phyloP scores from a whole-genome alignment of 2,329 filamentous ascomycete genomes.

The Beauveria asiatica region DNA sequence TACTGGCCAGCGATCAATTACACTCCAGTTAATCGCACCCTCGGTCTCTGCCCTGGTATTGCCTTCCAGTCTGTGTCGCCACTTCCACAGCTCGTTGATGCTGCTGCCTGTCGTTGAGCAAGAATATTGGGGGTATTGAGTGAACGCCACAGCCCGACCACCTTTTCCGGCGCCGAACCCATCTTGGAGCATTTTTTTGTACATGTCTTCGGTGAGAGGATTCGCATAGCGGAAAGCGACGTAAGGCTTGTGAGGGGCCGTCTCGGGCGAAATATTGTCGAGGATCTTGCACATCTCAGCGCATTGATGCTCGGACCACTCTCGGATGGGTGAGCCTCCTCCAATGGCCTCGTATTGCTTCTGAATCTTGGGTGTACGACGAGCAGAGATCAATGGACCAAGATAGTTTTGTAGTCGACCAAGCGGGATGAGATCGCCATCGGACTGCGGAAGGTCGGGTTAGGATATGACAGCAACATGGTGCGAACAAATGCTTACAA shows the following conservation, averaged over 20 bases:
- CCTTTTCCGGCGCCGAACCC: conserved; percentile 85
- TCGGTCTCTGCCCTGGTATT: conserved; percentile 49
- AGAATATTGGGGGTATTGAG: conserved; percentile 96
- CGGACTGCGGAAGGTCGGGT: conserved; percentile 49
- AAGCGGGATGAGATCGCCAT: conserved; percentile 91
- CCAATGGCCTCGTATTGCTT: conserved; percentile 94
- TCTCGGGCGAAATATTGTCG: conserved; percentile 83
- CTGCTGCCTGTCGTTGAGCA: conserved; percentile 96
- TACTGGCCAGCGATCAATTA: conserved; percentile 96
- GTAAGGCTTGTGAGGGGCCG: conserved; percentile 93
- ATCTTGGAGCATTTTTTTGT: conserved; percentile 70
- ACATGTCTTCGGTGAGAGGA: conserved; percentile 91
- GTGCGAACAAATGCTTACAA: conserved; percentile 51
- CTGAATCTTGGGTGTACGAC: conserved; percentile 91
- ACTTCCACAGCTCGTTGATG: conserved; percentile 96
- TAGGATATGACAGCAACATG: conserved; percentile 11
- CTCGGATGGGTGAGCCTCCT: conserved; percentile 93
- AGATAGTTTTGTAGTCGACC: conserved; percentile 86
- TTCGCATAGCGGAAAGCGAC: conserved; percentile 94
- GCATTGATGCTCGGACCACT: conserved; percentile 94
- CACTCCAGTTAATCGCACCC: conserved; percentile 85
- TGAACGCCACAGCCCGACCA: conserved; percentile 93
- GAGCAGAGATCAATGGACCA: conserved; percentile 74
- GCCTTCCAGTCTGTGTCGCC: conserved; percentile 80
- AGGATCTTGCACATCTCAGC: conserved; percentile 96